phyloP scores from a whole-genome alignment of 148 eudicot genomes.

The Chenopodium album region DNA sequence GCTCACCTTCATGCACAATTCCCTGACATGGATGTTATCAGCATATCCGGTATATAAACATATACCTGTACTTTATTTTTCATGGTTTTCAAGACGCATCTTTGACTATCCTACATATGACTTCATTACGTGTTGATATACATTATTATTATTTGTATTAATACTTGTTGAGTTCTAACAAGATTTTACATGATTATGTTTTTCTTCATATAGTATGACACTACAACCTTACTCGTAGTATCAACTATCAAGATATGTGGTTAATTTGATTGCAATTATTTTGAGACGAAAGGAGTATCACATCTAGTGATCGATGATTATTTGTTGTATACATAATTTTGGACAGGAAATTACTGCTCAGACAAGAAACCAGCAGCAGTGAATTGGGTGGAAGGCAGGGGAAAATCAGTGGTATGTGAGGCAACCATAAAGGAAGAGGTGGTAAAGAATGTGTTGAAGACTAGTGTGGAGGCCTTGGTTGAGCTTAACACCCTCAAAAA shows the following conservation, averaged over 20 bases:
- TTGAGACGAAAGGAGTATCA: background rate
- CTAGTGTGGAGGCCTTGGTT: conserved; percentile 42
- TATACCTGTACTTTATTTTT: background rate
- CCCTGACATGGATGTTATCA: conserved; percentile 80
- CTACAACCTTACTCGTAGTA: too few species aligned
- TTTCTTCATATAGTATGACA: too few species aligned
- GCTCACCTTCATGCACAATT: conserved; percentile 54
- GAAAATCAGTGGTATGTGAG: conserved; percentile 67
- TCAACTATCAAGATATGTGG: too few species aligned
- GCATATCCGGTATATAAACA: conserved; percentile 51
- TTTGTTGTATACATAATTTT: too few species aligned
- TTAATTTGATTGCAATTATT: background rate
- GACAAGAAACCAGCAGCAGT: conserved; percentile 69
- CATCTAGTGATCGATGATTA: background rate
- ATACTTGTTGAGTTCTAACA: background rate
- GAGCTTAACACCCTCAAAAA: conserved; percentile 71
- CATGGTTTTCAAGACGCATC: background rate
- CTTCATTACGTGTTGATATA: too few species aligned
- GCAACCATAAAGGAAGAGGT: conserved; percentile 52
- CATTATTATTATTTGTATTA: too few species aligned
- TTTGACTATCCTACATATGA: background rate
- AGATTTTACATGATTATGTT: too few species aligned
- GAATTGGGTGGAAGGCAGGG: conserved; percentile 66
- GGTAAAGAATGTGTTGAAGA: conserved; percentile 47
- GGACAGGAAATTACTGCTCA: conserved; percentile 57